Base-by-base conservation (phyloP, 441 rosid species). In the Croton laevigatus region DNA sequence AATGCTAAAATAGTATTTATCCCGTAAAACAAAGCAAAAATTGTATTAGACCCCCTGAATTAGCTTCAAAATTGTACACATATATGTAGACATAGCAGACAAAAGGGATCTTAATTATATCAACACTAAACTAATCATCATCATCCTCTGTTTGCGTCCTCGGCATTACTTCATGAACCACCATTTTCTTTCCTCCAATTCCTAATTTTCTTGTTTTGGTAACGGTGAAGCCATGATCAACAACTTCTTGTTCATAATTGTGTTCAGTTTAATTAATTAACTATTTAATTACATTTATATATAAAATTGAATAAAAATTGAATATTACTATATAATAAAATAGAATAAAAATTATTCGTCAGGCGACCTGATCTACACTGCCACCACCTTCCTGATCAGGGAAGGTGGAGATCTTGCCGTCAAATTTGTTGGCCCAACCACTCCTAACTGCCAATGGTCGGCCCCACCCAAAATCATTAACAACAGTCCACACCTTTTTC, bases 401-500 rank as follows among this genome's bases (percentile, higher is more conserved):
- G 69, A 94, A 94, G 44, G 98, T 97, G 3, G 98, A 94, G 59
- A 94, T 94, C 78, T 94, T 94, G 13, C 98, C 98, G 64, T 94
- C 97, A 62, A 94, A 94, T 63, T 94, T 94, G 59, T 94, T 94
- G 34, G 97, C 95, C 76, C 81, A 81, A 1, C 98, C 98, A 42
- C 98, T 94, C 75, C 97, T 80, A 14, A 94, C 82, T 0, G 97
- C 98, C 79, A 90, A 34, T 0, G 98, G 98, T 9, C 83, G 82
- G 8, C 97, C 98, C 98, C 98, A 94, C 63, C 98, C 98, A 72
- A 94, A 90, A 77, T 94, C 97, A 69, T n/a, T n/a, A n/a, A n/a
- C n/a, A n/a, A n/a, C n/a, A n/a, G n/a, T n/a, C n/a, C n/a, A n/a
- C n/a, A n/a, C n/a, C n/a, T n/a, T n/a, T n/a, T n/a, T n/a, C n/a